Conservation (phyloP, 495 filamentous ascomycete genomes). For the Hypoxylon cercidicola region DNA sequence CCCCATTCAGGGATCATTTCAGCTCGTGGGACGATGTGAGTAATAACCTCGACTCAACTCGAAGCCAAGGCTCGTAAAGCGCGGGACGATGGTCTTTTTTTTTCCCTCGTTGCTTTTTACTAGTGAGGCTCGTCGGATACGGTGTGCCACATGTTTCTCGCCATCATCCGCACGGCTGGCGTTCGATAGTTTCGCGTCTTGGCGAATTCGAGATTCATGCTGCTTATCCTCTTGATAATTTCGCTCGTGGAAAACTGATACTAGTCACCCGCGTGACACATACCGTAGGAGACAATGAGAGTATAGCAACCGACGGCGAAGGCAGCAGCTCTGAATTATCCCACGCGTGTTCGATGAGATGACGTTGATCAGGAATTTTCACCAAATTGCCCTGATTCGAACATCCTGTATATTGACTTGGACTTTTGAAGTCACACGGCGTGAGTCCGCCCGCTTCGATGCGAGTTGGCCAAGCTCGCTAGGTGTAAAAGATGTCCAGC, state of each 20-base stretch:
- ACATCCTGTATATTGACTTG: slow-evolving; percentile 9
- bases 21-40: slow-evolving; percentile 22
- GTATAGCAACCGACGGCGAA: background rate
- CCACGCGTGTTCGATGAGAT: slow-evolving; percentile 14
- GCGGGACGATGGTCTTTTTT: background rate
- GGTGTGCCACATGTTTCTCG: background rate
- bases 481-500: slow-evolving; percentile 11
- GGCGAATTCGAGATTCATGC: background rate
- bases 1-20: slow-evolving; percentile 24
- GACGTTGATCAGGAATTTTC: background rate
- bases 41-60: slow-evolving; percentile 17
- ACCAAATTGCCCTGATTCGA: slow-evolving; percentile 12
- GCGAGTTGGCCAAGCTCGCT: slow-evolving; percentile 7
- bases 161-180: background rate
- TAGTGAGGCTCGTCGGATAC: background rate
- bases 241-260: background rate
- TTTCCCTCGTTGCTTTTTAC: background rate
- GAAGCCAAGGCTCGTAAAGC: slow-evolving; percentile 5
- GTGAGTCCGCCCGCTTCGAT: slow-evolving; percentile 16
- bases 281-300: background rate
- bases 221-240: background rate
- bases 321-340: background rate
- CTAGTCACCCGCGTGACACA: background rate
- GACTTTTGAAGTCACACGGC: slow-evolving; percentile 26
- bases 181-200: background rate